These are phyloP conservation scores for Citropsis articulata DNA, from an alignment of 345 rosid genomes.

Conservation along the genomic window DNA sequence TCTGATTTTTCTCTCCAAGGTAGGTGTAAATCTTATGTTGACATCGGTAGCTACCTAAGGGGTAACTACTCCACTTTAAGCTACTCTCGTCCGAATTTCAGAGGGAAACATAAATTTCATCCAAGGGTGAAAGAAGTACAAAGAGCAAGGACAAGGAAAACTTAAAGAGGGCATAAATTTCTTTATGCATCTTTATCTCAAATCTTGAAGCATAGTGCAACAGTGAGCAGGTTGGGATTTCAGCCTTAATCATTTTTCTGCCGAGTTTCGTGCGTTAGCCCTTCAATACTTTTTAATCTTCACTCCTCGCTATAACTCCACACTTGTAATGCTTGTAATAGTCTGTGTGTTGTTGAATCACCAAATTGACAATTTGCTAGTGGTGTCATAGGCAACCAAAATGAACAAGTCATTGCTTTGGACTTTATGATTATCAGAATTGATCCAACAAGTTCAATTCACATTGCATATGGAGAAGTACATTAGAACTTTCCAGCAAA, in stretches of 20 bases:
- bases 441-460: not conserved
- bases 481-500: constrained; percentile 6
- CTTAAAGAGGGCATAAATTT: not conserved
- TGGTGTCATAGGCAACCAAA: not conserved
- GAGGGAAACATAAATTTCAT: not conserved
- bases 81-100: not conserved
- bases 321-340: not conserved
- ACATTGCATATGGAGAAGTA: not conserved
- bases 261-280: not conserved
- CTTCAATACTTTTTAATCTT: not conserved
- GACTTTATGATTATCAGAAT: not conserved
- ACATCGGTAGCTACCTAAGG: not conserved
- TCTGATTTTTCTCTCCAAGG: not conserved
- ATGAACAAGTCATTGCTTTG: not conserved
- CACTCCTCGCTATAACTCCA: not conserved
- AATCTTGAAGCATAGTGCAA: not conserved
- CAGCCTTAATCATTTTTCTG: not conserved
- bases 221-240: not conserved
- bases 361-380: not conserved
- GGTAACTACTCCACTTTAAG: not conserved
- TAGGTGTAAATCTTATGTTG: not conserved
- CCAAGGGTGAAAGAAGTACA: not conserved
- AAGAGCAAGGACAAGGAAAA: not conserved
- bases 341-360: not conserved
- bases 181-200: not conserved